Conservation (phyloP, 208 protist genomes). For the Wallacemonas collosoma region DNA sequence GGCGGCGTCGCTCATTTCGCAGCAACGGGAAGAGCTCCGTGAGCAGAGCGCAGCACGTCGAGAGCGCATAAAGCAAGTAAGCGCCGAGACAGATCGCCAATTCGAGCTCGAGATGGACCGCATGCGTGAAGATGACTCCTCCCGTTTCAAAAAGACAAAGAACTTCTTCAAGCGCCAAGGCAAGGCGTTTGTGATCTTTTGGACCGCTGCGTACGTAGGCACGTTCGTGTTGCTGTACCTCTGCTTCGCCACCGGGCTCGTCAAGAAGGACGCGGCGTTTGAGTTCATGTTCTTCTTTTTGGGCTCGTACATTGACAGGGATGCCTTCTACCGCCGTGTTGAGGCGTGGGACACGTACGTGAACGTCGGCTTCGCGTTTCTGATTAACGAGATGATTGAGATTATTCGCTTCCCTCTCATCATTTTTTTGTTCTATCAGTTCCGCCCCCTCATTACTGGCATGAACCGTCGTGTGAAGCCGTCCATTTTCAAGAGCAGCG, state of each 20-base stretch:
- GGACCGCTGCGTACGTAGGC: constrained; percentile 56
- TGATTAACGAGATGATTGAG: constrained; percentile 86
- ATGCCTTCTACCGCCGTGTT: constrained; percentile 72
- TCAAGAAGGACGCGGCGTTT: constrained; percentile 78
- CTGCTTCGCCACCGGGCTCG: constrained; percentile 58
- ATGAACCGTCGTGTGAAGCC: constrained; percentile 56
- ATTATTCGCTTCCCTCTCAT: constrained; percentile 75
- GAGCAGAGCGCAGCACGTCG: constrained; percentile 20
- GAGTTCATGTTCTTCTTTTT: constrained; percentile 78
- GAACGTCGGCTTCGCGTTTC: constrained; percentile 90
- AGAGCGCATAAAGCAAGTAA: constrained; percentile 30
- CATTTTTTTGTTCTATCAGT: constrained; percentile 74
- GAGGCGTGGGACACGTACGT: constrained; percentile 85
- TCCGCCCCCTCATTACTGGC: constrained; percentile 57
- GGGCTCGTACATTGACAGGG: constrained; percentile 54
- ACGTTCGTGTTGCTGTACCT: constrained; percentile 66
- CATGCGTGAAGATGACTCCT: constrained; percentile 60
- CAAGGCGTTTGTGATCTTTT: constrained; percentile 66
- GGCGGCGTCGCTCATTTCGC: constrained; percentile 22
- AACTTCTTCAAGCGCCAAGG: constrained; percentile 87
- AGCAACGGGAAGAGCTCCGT: constrained; percentile 30
- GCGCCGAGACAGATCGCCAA: constrained; percentile 50
- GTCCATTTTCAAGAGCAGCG: constrained; percentile 58
- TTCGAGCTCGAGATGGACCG: constrained; percentile 80
- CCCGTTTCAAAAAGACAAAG: constrained; percentile 56